Evolutionary conservation across 192 early-diverging fungal species (phyloP).

Genomic region (Bifiguratus adelaidae): DNA sequence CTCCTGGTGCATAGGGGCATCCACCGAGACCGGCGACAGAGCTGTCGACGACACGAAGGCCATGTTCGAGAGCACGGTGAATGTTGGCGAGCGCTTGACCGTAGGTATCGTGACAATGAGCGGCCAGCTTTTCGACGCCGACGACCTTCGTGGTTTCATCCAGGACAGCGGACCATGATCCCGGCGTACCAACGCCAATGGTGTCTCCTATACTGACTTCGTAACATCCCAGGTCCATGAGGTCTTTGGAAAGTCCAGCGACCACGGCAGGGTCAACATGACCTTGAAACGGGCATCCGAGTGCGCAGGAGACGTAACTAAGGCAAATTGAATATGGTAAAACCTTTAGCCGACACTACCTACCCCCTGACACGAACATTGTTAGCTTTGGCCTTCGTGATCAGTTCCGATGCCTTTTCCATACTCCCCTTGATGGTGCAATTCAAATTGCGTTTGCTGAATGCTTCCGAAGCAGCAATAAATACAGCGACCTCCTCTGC

Average conservation of each 20-base stretch:
- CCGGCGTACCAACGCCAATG: slow-evolving; percentile 82
- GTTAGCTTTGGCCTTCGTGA: slow-evolving; percentile 44
- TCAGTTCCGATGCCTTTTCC: slow-evolving; percentile 55
- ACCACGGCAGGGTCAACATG: slow-evolving; percentile 55
- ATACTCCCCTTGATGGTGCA: slow-evolving; percentile 80
- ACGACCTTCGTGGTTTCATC: slow-evolving; percentile 56
- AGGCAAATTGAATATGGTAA: slow-evolving; percentile 3
- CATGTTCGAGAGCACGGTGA: slow-evolving; percentile 63
- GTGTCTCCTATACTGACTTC: slow-evolving; percentile 96
- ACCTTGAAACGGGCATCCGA: slow-evolving; percentile 93
- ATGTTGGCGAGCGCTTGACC: slow-evolving; percentile 95
- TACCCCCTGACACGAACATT: slow-evolving; percentile 67
- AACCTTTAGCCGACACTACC: neutral
- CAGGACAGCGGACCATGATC: slow-evolving; percentile 26
- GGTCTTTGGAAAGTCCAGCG: slow-evolving; percentile 54
- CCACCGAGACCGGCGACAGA: slow-evolving; percentile 90
- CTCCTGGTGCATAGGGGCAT: slow-evolving; percentile 94
- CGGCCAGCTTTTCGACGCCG: slow-evolving; percentile 67
- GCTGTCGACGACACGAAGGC: slow-evolving; percentile 87
- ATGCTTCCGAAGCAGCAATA: slow-evolving; percentile 78
- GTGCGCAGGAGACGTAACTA: slow-evolving; percentile 83
- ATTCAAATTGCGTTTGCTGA: slow-evolving; percentile 88
- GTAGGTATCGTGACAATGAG: slow-evolving; percentile 97
- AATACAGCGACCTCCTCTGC: slow-evolving; percentile 89
- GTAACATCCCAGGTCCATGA: slow-evolving; percentile 90